A percentile compares a stretch with the other conserved stretches of the same genome.
These are phyloP conservation scores for Salix dunnii DNA, from an alignment of 345 rosid species.

Conservation along the genomic window DNA sequence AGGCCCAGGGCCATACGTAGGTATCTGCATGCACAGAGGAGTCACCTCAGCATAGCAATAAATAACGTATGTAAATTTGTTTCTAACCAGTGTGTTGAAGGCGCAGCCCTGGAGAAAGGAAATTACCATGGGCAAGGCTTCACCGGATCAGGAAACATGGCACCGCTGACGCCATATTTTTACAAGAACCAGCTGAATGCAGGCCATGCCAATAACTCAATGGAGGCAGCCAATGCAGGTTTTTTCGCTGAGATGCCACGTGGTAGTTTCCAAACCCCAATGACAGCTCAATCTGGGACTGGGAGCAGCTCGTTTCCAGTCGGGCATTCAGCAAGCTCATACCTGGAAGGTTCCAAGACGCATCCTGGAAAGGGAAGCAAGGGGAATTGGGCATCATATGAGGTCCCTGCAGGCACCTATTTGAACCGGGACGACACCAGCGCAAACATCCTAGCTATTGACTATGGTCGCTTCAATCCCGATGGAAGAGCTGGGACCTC, in stretches of 20 bases:
- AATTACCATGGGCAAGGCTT: neutral
- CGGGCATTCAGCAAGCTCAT: neutral
- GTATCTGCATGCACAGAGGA: conserved; percentile 14
- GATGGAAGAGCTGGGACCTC: neutral
- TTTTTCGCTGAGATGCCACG: neutral
- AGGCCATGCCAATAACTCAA: neutral
- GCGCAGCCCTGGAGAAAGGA: neutral
- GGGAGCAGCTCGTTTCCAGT: neutral
- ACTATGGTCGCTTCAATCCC: too few relatives aligned
- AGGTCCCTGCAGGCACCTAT: neutral
- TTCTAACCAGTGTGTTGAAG: neutral
- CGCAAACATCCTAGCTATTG: too few relatives aligned
- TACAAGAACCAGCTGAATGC: conserved; percentile 6
- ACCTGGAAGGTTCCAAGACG: neutral
- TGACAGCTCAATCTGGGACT: too few relatives aligned
- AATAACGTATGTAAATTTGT: neutral
- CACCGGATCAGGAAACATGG: neutral
- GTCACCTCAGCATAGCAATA: neutral
- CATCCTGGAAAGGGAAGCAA: neutral
- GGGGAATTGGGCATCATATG: neutral
- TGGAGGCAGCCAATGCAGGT: neutral
- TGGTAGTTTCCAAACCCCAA: neutral
- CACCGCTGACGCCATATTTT: conserved; percentile 4
- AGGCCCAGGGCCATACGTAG: neutral
- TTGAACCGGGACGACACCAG: neutral